These are phyloP conservation scores for fission yeast (Schizosaccharomyces pombe) DNA, from an alignment of 805 yeast species.

Conservation along the genomic window DNA sequence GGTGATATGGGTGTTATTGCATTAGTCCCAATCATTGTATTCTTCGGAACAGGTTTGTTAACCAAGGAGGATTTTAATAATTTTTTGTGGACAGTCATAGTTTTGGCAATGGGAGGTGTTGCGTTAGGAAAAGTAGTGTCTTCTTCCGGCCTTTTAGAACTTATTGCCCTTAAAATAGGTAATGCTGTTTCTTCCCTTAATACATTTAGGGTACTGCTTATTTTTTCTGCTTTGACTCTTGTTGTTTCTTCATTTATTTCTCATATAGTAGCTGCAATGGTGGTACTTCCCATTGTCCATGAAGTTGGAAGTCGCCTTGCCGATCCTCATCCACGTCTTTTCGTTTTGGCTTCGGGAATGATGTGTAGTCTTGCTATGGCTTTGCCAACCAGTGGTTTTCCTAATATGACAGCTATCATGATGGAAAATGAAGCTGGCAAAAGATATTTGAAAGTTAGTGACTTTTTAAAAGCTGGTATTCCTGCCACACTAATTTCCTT, in stretches of 20 bases:
- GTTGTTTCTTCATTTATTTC: slow-evolving; percentile 84
- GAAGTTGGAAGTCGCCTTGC: slow-evolving; percentile 50
- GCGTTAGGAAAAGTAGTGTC: slow-evolving; percentile 90
- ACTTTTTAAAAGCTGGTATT: slow-evolving; percentile 75
- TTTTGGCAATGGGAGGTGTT: slow-evolving; percentile 93
- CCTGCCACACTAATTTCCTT: slow-evolving; percentile 66
- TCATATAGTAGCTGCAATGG: slow-evolving; percentile 91
- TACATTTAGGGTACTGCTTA: slow-evolving; percentile 45
- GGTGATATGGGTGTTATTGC: slow-evolving; percentile 98
- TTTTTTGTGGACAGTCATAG: slow-evolving; percentile 88
- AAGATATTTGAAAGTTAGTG: slow-evolving; percentile 65
- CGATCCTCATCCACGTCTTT: slow-evolving; percentile 57
- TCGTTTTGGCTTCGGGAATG: slow-evolving; percentile 40
- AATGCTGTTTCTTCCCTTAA: slow-evolving; percentile 39
- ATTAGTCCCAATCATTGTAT: slow-evolving; percentile 64
- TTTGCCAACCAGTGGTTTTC: slow-evolving; percentile 89
- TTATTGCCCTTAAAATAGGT: slow-evolving; percentile 52
- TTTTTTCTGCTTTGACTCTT: slow-evolving; percentile 63
- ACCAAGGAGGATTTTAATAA: slow-evolving; percentile 83
- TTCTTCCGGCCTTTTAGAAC: slow-evolving; percentile 60
- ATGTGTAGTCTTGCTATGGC: slow-evolving; percentile 95
- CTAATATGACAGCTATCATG: slow-evolving; percentile 90
- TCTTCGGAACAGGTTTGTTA: slow-evolving; percentile 74
- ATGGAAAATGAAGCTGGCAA: slow-evolving; percentile 81
- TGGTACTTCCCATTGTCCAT: slow-evolving; percentile 69